Evolutionary conservation across 2,329 filamentous ascomycete species (phyloP).

Genomic region (Lizonia empirigonia): DNA sequence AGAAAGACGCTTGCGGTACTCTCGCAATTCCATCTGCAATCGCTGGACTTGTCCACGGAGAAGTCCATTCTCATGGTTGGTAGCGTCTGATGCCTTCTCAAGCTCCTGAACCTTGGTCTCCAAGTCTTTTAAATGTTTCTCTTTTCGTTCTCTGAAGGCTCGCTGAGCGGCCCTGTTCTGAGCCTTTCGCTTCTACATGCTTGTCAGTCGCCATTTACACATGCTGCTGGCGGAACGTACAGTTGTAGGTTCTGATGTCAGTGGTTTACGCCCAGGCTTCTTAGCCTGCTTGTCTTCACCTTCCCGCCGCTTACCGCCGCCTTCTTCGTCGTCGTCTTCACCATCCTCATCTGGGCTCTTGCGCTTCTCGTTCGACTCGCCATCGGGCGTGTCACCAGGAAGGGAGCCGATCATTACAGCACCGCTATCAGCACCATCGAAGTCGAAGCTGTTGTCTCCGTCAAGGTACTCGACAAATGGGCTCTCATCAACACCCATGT

Average conservation of each 20-base stretch:
- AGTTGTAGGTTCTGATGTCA: slow-evolving; percentile 93
- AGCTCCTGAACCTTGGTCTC: slow-evolving; percentile 71
- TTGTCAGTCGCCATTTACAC: slow-evolving; percentile 28
- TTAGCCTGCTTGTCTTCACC: slow-evolving; percentile 85
- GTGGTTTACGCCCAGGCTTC: slow-evolving; percentile 94
- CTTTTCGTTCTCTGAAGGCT: slow-evolving; percentile 66
- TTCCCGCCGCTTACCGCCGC: slow-evolving; percentile 76
- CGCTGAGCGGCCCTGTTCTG: slow-evolving; percentile 67
- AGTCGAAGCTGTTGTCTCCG: slow-evolving; percentile 75
- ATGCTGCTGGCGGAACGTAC: slow-evolving; percentile 64
- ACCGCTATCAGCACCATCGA: slow-evolving; percentile 65
- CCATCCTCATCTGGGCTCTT: slow-evolving; percentile 71
- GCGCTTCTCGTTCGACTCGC: slow-evolving; percentile 63
- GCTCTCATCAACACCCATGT: slow-evolving; percentile 66
- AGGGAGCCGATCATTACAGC: slow-evolving; percentile 76
- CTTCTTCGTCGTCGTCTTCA: slow-evolving; percentile 66
- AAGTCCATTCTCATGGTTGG: slow-evolving; percentile 83
- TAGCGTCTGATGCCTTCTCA: slow-evolving; percentile 80
- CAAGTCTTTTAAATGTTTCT: slow-evolving; percentile 69
- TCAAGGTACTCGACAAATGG: slow-evolving; percentile 86
- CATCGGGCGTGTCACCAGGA: slow-evolving; percentile 62
- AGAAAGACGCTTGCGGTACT: slow-evolving; percentile 87
- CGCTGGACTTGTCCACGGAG: slow-evolving; percentile 88
- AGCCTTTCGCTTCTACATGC: slow-evolving; percentile 83
- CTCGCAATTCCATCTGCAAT: slow-evolving; percentile 80